Base-by-base conservation (phyloP, 192 early-diverging fungal species). In the Podila minutissima region DNA sequence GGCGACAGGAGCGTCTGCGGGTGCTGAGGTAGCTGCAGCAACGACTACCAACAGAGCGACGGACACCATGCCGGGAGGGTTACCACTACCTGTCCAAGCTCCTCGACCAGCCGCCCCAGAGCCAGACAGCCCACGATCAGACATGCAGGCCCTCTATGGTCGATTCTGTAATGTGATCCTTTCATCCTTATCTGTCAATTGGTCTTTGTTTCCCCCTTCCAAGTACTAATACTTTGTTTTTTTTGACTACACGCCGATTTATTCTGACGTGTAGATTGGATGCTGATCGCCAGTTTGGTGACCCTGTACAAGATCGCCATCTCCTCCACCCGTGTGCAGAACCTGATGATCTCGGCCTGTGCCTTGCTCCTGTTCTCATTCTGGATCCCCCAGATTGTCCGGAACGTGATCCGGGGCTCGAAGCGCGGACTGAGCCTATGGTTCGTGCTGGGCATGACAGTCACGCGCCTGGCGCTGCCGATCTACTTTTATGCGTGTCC, bases 341-440 rank as follows among this genome's bases (percentile, higher is more conserved):
- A 88, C 63, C 33, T 86, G 37, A 74, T 86, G 71, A 73, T 90
- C 33, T 62, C 62, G 6, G 50, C 86, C 57, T 62, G 87, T 32
- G 82, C 88, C 11, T 68, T 89, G 15, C 61, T 67, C 3, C 65
- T 90, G 35, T 92, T 87, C 79, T 94, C 93, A 3, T 93, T 90
- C 83, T 95, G 94, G 94, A 76, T 94, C 15, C 94, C 94, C n/a
- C 94, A 95, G 64, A 93, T 94, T 57, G 76, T 88, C 31, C 86
- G 92, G 74, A 94, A 94, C 62, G 86, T 91, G 22, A 82, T 74
- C 22, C 86, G 92, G 41, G 92, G 92, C 28, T 87, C 91, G 17
- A 82, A 88, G 68, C 79, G 87, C 22, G 88, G 88, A 0, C 69
- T 93, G 31, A 88, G 87, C 60, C 72, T 68, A 29, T 81, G 84